Base-by-base conservation (phyloP, 257 asterid genomes). In the Striga asiatica region DNA sequence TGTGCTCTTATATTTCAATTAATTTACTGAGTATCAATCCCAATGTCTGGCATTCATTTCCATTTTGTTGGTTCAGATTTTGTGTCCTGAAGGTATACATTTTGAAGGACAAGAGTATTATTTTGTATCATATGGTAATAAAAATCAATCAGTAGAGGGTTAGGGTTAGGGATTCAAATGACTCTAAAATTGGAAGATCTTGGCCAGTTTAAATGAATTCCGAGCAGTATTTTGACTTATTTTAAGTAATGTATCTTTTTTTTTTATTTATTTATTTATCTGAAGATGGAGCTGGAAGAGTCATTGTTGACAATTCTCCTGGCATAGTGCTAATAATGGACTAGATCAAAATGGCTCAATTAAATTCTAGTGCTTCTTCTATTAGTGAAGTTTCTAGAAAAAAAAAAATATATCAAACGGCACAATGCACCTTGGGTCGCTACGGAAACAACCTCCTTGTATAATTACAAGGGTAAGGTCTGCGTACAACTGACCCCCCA, bases 101-200 rank as follows among this genome's bases (percentile, higher is more conserved):
- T 11, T 42, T 28, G 45, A 17, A 27, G 39, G 46, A 58, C 16
- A 2, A 39, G 8, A 4, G 21, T 8, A 13, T 49, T 56, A 38
- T 8, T 41, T 46, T n/a, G 3, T 21, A 28, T 56, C 34, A 19
- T 19, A 35, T 54, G 54, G 22, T 37, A 42, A 27, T 58, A 12
- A n/a, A n/a, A n/a, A 10, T 51, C 52, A 24, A 16, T 52, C 13
- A 10, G 34, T 19, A 42, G 23, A 32, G 56, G 20, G 51, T 17
- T 49, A 16, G 13, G 31, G 29, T 27, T 43, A 25, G 24, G 50
- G 16, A 38, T 46, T 24, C 18, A 25, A 32, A 28, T 37, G 39
- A 57, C 32, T 29, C 37, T 34, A 19, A 51, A 61, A 38, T 48
- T 62, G 22, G 23, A 49, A 28, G 54, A 6, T 24, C 24, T 49